These are phyloP conservation scores for Penicillium rolfsii DNA, from an alignment of 2,329 filamentous ascomycete genomes.

Conservation along the genomic window DNA sequence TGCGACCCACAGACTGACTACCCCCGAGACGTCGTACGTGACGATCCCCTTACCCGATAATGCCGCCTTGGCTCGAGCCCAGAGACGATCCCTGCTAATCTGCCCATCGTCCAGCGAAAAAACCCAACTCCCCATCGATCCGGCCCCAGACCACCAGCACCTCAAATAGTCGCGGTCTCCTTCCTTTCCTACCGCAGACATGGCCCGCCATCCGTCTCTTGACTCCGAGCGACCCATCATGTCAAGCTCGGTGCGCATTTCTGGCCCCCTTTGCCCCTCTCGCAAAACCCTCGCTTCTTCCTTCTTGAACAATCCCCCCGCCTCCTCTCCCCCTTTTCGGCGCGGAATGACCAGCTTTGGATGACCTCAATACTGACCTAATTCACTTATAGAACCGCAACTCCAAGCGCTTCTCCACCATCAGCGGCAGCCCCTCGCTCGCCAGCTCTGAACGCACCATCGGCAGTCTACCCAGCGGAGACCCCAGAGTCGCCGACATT, in stretches of 20 bases:
- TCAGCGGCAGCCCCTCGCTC: constrained; percentile 53
- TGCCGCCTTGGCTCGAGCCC: constrained; percentile 6
- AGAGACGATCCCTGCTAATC: constrained; percentile 15
- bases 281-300: constrained; percentile 1
- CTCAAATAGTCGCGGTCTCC: constrained; percentile 5
- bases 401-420: constrained; percentile 58
- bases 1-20: background rate
- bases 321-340: background rate
- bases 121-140: constrained; percentile 5
- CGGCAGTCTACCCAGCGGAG: constrained; percentile 44
- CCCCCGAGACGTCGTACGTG: background rate
- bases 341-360: constrained; percentile 7
- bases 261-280: constrained; percentile 10
- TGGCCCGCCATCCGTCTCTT: constrained; percentile 50
- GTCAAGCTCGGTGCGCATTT: constrained; percentile 53
- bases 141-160: constrained; percentile 1
- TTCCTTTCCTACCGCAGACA: constrained; percentile 18
- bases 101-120: constrained; percentile 2
- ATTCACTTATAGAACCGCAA: constrained; percentile 48
- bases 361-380: constrained; percentile 18
- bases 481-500: constrained; percentile 65
- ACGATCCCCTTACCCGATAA: constrained; percentile 2
- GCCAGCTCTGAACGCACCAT: constrained; percentile 52
- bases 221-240: constrained; percentile 61
- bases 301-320: background rate